Percentiles rank a stretch among this genome's conserved stretches.
Evolutionary conservation across 176 grass and related monocot genomes (phyloP).

Genomic region (Raddia distichophylla): DNA sequence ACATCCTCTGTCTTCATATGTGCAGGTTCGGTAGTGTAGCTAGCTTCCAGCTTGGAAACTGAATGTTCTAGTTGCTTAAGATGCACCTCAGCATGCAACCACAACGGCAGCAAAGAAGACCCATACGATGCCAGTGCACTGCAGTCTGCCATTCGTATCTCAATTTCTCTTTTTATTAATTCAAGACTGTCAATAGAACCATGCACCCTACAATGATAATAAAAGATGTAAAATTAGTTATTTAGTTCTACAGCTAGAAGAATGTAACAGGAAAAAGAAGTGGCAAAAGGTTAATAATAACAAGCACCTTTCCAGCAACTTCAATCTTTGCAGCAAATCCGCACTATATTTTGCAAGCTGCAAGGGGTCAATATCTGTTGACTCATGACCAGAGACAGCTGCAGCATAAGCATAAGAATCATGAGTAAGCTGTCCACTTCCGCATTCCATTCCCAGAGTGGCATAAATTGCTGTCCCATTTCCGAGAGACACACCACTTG

Average conservation of each 20-base stretch:
- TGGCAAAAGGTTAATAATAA: conserved; percentile 29
- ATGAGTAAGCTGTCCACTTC: conserved; percentile 47
- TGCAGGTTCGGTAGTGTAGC: conserved; percentile 44
- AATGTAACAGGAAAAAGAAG: conserved; percentile 35
- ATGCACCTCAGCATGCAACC: conserved; percentile 82
- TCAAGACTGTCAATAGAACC: conserved; percentile 52
- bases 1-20: conserved; percentile 26
- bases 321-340: conserved; percentile 81
- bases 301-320: conserved; percentile 60
- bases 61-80: conserved; percentile 77
- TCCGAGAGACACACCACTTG: conserved; percentile 43
- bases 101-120: conserved; percentile 87
- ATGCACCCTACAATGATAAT: conserved; percentile 34
- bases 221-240: conserved; percentile 21
- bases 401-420: conserved; percentile 52
- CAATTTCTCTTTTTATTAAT: conserved; percentile 74
- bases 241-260: conserved; percentile 9
- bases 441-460: conserved; percentile 44
- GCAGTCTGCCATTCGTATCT: conserved; percentile 83
- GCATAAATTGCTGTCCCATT: conserved; percentile 47
- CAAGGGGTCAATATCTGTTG: conserved; percentile 67
- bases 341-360: conserved; percentile 82
- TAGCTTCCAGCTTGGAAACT: conserved; percentile 63
- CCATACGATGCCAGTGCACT: conserved; percentile 76
- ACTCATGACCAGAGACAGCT: conserved; percentile 35